Percentiles rank a stretch among this genome's conserved stretches.
Conservation (phyloP, 257 asterid species). For the Thymus mandschuricus region DNA sequence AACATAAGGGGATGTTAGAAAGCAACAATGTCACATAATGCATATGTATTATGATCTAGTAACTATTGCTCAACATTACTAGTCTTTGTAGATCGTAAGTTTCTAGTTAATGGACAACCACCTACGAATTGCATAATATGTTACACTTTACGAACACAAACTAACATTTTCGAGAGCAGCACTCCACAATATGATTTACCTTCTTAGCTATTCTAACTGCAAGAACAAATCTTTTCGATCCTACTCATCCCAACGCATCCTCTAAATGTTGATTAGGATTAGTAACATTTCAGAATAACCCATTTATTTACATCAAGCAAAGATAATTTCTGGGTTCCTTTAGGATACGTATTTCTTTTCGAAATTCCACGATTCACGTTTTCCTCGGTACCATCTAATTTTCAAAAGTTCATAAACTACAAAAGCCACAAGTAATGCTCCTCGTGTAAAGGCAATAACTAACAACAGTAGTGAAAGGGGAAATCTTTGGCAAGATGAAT, state of each 20-base stretch:
- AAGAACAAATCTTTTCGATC: background rate
- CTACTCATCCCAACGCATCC: background rate
- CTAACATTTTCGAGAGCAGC: background rate
- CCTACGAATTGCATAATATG: background rate
- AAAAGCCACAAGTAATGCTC: background rate
- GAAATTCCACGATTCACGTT: background rate
- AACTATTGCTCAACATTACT: background rate
- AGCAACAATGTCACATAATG: background rate
- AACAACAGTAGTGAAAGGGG: background rate
- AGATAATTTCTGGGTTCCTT: slow-evolving; percentile 2
- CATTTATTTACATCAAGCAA: background rate
- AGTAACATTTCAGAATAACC: background rate
- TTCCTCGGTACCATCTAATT: background rate
- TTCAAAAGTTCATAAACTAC: slow-evolving; percentile 6
- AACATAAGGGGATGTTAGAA: background rate
- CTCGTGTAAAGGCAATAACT: background rate
- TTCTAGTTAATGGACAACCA: background rate
- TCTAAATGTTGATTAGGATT: background rate
- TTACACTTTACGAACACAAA: background rate
- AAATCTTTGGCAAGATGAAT: background rate
- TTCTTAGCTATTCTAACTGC: background rate
- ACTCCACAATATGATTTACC: background rate
- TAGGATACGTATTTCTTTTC: background rate
- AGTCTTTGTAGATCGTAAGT: background rate
- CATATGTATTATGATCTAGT: background rate